Evolutionary conservation across 805 yeast species (phyloP), one percentile per base, ranked within the genome.

Genomic region (Torulaspora delbrueckii): DNA sequence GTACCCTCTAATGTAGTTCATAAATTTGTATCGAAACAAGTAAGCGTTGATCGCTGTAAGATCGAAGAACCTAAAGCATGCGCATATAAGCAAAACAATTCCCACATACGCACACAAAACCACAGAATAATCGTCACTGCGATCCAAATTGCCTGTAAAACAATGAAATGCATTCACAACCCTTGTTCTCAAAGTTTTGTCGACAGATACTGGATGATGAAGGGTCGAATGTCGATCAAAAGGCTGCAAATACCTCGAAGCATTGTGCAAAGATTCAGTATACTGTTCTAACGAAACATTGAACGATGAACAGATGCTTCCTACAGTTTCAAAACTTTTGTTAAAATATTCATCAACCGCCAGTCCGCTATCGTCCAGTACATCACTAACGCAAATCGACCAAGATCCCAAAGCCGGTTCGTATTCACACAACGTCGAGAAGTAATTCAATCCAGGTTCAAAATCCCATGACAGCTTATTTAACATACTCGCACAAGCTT

Each of bases 401-500:
- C 60, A 57, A 5, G 60, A 50, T 25, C 50, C 55, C 23, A 57
- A 48, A 2, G 63, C 61, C 5, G 61, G 61, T 26, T 44, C 42
- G 39, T 56, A 58, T 16, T 32, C 48, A 25, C 63, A 58, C 5
- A 56, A 14, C 14, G 56, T 32, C 8, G 51, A 40, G 36, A 53
- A 57, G 36, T 52, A 57, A 10, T 44, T 47, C 3, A 35, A 24
- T 2, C 26, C 25, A 8, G 37, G 40, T 3, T 47, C 45, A 35
- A 40, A 50, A 16, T 49, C 54, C 62, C 62, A 58, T 8, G 38
- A 14, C 9, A 54, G 32, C 24, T 40, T 41, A 13, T 52, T 47
- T 22, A 58, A 35, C 40, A 54, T 39, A 4, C 43, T 40, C 9
- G 57, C 58, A 46, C 62, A 58, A 8, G 57, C 53, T 9, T 49